phyloP scores from a whole-genome alignment of 2,329 filamentous ascomycete genomes.

The Botrytis porri region DNA sequence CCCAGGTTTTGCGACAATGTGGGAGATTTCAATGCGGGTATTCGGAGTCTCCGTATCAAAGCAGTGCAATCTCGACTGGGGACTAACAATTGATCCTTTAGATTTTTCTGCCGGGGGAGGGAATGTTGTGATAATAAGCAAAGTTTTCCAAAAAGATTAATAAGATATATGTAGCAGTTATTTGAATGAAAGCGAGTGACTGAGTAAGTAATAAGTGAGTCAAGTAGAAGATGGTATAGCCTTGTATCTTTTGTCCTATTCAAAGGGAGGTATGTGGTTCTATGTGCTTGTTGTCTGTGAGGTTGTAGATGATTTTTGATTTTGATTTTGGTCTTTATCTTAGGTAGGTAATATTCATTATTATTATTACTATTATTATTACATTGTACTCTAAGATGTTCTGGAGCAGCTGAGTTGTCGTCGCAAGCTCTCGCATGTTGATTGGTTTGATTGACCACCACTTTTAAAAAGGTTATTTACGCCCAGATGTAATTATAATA shows the following conservation, averaged over 20 bases:
- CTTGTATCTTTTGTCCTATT: neutral
- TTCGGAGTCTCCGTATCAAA: constrained; percentile 12
- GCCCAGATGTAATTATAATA: neutral
- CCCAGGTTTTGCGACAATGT: constrained; percentile 18
- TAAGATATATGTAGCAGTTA: neutral
- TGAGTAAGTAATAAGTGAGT: neutral
- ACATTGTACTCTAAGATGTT: neutral
- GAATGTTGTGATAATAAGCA: constrained; percentile 1
- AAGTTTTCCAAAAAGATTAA: neutral
- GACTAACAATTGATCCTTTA: neutral
- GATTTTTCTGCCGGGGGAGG: constrained; percentile 17
- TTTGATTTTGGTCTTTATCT: neutral
- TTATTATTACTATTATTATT: too few species aligned
- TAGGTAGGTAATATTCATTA: neutral
- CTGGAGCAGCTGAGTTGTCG: constrained; percentile 19
- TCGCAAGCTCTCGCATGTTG: constrained; percentile 2
- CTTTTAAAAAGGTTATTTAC: neutral
- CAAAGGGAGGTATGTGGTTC: neutral
- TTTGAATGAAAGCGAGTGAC: neutral
- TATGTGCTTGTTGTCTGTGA: neutral
- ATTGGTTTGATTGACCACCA: constrained; percentile 1
- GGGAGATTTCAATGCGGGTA: constrained; percentile 6
- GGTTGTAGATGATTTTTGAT: neutral
- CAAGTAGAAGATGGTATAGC: neutral
- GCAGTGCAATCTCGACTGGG: neutral